Percentiles rank a stretch among this genome's conserved stretches.
Evolutionary conservation across 2,329 filamentous ascomycete genomes (phyloP).

Genomic region (Ascocoryne sarcoides): DNA sequence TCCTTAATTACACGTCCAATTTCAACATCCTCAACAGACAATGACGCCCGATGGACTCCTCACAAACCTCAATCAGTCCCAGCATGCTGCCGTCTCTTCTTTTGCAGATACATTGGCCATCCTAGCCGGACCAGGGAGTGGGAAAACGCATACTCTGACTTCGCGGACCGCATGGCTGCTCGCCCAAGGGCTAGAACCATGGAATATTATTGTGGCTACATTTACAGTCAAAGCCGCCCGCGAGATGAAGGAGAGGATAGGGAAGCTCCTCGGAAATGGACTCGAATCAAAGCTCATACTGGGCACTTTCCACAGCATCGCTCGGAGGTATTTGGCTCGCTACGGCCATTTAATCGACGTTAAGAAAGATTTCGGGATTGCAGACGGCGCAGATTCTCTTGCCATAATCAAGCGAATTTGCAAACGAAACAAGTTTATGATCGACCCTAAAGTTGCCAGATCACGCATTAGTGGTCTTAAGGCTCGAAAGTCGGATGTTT

Average conservation of each 20-base stretch:
- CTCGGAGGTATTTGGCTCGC: constrained; percentile 69
- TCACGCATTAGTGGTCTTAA: constrained; percentile 67
- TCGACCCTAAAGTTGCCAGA: constrained; percentile 64
- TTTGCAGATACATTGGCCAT: constrained; percentile 51
- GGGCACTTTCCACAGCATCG: constrained; percentile 92
- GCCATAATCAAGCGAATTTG: constrained; percentile 76
- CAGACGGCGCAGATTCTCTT: constrained; percentile 71
- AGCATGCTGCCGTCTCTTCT: constrained; percentile 56
- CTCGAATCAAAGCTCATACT: constrained; percentile 70
- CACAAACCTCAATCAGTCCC: constrained; percentile 53
- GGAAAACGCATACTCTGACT: constrained; percentile 93
- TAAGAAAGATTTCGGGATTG: constrained; percentile 78
- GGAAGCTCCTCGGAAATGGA: constrained; percentile 68
- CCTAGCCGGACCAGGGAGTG: constrained; percentile 59
- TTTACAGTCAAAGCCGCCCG: constrained; percentile 93
- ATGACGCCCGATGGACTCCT: constrained; percentile 35
- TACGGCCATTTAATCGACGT: constrained; percentile 84
- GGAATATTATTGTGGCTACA: constrained; percentile 88
- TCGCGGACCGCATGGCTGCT: constrained; percentile 87
- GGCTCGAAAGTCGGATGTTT: constrained; percentile 39
- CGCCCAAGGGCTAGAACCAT: constrained; percentile 62
- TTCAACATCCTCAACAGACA: not conserved
- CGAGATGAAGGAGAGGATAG: constrained; percentile 88
- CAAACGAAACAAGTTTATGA: constrained; percentile 58
- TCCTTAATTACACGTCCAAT: too few relatives aligned